Base-by-base conservation (phyloP, 768 basidiomycete genomes). In the Phylloporus sp. region DNA sequence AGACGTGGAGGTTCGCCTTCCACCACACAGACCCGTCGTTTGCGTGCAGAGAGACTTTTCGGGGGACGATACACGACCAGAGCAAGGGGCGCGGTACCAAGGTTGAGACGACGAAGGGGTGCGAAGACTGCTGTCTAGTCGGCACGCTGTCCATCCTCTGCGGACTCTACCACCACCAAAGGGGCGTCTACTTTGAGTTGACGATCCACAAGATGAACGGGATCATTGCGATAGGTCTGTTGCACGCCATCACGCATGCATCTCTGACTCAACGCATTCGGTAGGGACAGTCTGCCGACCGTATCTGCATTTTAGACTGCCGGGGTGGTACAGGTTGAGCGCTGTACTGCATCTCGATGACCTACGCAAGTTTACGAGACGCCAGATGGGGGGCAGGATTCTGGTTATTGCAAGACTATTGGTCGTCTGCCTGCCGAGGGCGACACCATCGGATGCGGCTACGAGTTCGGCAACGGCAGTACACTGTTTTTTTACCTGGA, bases 321-420 rank as follows among this genome's bases (percentile, higher is more conserved):
- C 86, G 35, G 85, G 86, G 4, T 87, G 86, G 86, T 82, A 88
- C 59, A 70, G 85, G 43, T 70, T 78, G 36, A 85, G 84, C 49
- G 80, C 80, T 2, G 85, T 76, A 2, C 70, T 85, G 24, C 85
- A 87, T 57, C 75, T 87, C 29, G 86, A 87, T 60, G 85, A 87
- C 67, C 70, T 84, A 60, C 77, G 82, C 62, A 87, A 86, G 65
- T 87, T 73, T 86, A n/a, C n/a, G n/a, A n/a, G n/a, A n/a, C n/a
- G n/a, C n/a, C n/a, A n/a, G n/a, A n/a, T n/a, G n/a, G n/a, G n/a
- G n/a, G n/a, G n/a, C n/a, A n/a, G n/a, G n/a, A n/a, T n/a, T n/a
- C n/a, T n/a, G n/a, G n/a, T n/a, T n/a, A n/a, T n/a, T n/a, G n/a
- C n/a, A 52, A 40, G 20, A 52, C 46, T 0, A 20, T 59, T 65